Evolutionary conservation across 2,329 filamentous ascomycete species (phyloP).

Genomic region (Setomelanomma holmii): DNA sequence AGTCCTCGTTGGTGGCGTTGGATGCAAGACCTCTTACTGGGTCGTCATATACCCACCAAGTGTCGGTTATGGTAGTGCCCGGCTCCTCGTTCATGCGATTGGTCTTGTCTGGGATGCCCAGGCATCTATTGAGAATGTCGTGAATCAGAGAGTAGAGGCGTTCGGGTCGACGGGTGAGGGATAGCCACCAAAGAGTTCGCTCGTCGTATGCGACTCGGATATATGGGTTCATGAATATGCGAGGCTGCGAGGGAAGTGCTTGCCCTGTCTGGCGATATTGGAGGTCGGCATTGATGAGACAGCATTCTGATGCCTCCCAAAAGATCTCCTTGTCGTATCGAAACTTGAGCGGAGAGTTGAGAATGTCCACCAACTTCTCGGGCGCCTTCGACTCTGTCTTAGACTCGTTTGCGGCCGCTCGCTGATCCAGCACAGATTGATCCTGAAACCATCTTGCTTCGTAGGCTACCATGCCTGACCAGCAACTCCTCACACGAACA

Average conservation of each 20-base stretch:
- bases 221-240: slow-evolving; percentile 77
- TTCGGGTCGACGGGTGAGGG: slow-evolving; percentile 69
- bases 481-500: slow-evolving; percentile 75
- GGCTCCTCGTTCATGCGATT: slow-evolving; percentile 66
- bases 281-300: slow-evolving; percentile 57
- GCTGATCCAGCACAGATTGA: slow-evolving; percentile 7
- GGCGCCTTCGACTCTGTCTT: too few species aligned
- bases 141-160: slow-evolving; percentile 68
- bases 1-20: slow-evolving; percentile 33
- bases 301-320: slow-evolving; percentile 59
- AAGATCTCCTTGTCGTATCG: slow-evolving; percentile 52
- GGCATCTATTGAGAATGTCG: slow-evolving; percentile 62
- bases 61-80: slow-evolving; percentile 62
- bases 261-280: slow-evolving; percentile 45
- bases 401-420: not conserved
- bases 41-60: slow-evolving; percentile 58
- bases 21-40: slow-evolving; percentile 27
- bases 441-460: slow-evolving; percentile 67
- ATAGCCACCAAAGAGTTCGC: slow-evolving; percentile 64
- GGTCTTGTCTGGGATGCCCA: slow-evolving; percentile 66
- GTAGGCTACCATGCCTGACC: slow-evolving; percentile 78
- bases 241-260: slow-evolving; percentile 55
- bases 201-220: slow-evolving; percentile 73
- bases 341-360: slow-evolving; percentile 52
- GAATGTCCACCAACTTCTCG: slow-evolving; percentile 1